Conservation (phyloP, 345 rosid species). For the Rhizophora mangle region DNA sequence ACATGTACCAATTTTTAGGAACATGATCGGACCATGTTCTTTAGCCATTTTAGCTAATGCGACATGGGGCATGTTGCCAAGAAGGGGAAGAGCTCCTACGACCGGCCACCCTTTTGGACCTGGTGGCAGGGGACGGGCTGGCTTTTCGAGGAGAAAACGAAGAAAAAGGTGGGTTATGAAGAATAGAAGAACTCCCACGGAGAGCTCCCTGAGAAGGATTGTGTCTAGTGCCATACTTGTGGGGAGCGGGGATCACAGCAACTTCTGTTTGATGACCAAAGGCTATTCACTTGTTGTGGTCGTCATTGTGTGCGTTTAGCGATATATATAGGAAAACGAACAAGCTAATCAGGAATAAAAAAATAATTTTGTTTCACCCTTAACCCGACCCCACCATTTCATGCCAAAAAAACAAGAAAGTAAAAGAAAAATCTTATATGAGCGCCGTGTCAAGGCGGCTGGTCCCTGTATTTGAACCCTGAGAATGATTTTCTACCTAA, state of each 20-base stretch:
- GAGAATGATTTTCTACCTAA: no score
- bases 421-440: no score
- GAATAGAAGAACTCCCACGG: conserved; percentile 24
- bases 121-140: conserved; percentile 29
- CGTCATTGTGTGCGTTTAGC: no score
- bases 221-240: background rate
- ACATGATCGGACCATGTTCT: conserved; percentile 48
- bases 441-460: no score
- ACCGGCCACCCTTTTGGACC: conserved; percentile 62
- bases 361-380: no score
- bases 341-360: no score
- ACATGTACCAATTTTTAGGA: conserved; percentile 50
- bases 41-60: conserved; percentile 46
- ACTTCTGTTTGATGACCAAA: no score
- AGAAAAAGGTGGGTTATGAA: conserved; percentile 26
- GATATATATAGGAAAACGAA: no score
- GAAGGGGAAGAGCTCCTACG: conserved; percentile 49
- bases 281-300: no score
- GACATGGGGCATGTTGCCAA: conserved; percentile 58
- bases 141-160: conserved; percentile 7
- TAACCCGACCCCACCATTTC: no score
- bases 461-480: no score
- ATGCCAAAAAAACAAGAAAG: no score
- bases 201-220: conserved; percentile 11
- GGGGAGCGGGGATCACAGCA: background rate